phyloP scores from a whole-genome alignment of 2,329 filamentous ascomycete genomes.

The Pezicula carpinea region DNA sequence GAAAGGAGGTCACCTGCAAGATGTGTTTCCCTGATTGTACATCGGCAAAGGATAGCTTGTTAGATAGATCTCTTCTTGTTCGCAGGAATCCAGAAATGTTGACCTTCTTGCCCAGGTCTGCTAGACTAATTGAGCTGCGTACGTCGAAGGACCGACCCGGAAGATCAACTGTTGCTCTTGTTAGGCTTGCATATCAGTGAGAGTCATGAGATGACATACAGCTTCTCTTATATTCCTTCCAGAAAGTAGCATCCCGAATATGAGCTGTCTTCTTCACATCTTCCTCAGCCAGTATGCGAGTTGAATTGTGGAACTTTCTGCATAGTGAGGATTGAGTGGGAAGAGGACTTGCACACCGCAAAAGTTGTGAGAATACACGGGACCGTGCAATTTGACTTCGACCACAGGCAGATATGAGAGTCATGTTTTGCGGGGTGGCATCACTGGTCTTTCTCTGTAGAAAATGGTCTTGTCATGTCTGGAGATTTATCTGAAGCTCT shows the following conservation, averaged over 20 bases:
- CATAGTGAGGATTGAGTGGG: neutral
- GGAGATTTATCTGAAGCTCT: slow-evolving; percentile 16
- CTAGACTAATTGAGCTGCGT: slow-evolving; percentile 2
- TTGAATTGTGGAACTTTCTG: slow-evolving; percentile 12
- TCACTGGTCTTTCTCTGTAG: too few species aligned
- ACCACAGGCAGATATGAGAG: slow-evolving; percentile 9
- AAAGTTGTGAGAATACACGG: slow-evolving; percentile 1
- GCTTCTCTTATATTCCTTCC: slow-evolving; percentile 22
- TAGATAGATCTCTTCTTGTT: slow-evolving; percentile 61
- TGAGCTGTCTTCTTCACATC: neutral
- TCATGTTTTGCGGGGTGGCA: slow-evolving; percentile 18
- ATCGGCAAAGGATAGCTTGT: slow-evolving; percentile 67
- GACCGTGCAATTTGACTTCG: slow-evolving; percentile 2
- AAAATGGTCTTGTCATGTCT: neutral
- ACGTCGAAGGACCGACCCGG: slow-evolving; percentile 10
- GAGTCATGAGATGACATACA: slow-evolving; percentile 13
- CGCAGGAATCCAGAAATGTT: slow-evolving; percentile 69
- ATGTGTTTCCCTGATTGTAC: slow-evolving; percentile 7
- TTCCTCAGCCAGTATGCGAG: slow-evolving; percentile 5
- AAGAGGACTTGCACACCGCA: neutral
- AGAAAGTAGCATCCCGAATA: slow-evolving; percentile 11
- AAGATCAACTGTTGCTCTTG: slow-evolving; percentile 7
- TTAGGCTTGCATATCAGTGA: slow-evolving; percentile 6
- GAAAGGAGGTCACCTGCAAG: slow-evolving; percentile 40
- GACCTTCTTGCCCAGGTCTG: slow-evolving; percentile 35